Evolutionary conservation across 352 stramenopile species (phyloP).

Genomic region (Phytophthora hibernalis): DNA sequence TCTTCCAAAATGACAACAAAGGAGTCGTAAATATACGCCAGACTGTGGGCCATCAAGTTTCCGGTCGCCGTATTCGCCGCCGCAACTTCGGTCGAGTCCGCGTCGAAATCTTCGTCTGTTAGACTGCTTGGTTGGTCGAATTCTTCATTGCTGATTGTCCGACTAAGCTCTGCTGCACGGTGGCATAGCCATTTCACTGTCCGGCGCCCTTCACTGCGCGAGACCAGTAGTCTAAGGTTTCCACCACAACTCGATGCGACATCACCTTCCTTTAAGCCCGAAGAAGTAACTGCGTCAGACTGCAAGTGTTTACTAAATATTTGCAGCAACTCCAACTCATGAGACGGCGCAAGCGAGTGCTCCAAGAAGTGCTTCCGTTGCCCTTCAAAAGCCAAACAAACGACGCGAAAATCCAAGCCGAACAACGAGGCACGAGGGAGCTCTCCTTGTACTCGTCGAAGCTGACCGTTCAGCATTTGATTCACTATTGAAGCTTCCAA

Average conservation of each 20-base stretch:
- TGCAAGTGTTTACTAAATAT: constrained; percentile 53
- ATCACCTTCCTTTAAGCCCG: constrained; percentile 3
- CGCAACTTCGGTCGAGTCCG: constrained; percentile 2
- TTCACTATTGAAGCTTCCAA: constrained; percentile 43
- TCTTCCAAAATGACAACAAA: constrained; percentile 50
- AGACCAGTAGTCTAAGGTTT: constrained; percentile 36
- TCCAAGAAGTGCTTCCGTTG: constrained; percentile 46
- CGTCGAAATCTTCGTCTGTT: constrained; percentile 27
- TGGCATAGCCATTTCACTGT: constrained; percentile 61
- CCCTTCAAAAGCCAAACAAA: constrained; percentile 60
- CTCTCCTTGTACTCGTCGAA: constrained; percentile 40
- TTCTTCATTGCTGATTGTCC: constrained; percentile 38
- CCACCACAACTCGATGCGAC: constrained; percentile 16
- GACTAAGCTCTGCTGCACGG: constrained; percentile 37
- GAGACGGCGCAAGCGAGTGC: constrained; percentile 37
- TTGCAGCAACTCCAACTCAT: constrained; percentile 62
- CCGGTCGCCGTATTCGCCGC: constrained; percentile 22
- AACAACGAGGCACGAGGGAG: constrained; percentile 51
- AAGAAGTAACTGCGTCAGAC: constrained; percentile 22
- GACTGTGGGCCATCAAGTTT: constrained; percentile 35
- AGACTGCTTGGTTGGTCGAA: constrained; percentile 33
- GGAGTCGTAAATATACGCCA: constrained; percentile 50
- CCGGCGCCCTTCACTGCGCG: constrained; percentile 49
- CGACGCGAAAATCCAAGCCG: constrained; percentile 55
- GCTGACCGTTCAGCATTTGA: constrained; percentile 41